A percentile compares a stretch with the other conserved stretches of the same genome.
Evolutionary conservation across 2,329 filamentous ascomycete genomes (phyloP).

Genomic region (Clarireedia homoeocarpa): DNA sequence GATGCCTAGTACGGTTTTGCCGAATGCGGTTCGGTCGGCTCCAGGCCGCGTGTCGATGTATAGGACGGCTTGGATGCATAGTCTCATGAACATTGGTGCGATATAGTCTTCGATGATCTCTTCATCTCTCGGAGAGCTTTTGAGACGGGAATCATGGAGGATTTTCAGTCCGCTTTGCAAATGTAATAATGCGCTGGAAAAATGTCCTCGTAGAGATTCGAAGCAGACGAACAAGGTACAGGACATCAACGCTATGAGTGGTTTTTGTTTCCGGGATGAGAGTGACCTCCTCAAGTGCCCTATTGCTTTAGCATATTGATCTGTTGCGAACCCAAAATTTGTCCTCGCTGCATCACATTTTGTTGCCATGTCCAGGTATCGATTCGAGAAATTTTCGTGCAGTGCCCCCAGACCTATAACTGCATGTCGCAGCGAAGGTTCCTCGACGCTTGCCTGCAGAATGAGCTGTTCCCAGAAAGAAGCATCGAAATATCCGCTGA

Average conservation of each 20-base stretch:
- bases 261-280: slow-evolving; percentile 16
- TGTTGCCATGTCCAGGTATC: slow-evolving; percentile 7
- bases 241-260: slow-evolving; percentile 23
- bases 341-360: slow-evolving; percentile 7
- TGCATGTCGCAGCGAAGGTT: slow-evolving; percentile 25
- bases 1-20: slow-evolving; percentile 13
- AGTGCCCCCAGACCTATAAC: slow-evolving; percentile 26
- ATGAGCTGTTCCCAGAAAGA: slow-evolving; percentile 25
- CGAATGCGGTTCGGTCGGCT: slow-evolving; percentile 16
- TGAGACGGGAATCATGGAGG: slow-evolving; percentile 14
- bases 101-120: slow-evolving; percentile 21
- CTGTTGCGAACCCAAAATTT: slow-evolving; percentile 18
- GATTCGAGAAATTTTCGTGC: slow-evolving; percentile 24
- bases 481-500: slow-evolving; percentile 23
- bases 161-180: slow-evolving; percentile 25
- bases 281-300: slow-evolving; percentile 21
- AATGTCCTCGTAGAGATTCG: slow-evolving; percentile 25
- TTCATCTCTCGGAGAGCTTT: slow-evolving; percentile 7
- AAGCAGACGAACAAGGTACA: slow-evolving; percentile 27
- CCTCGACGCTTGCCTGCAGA: slow-evolving; percentile 20
- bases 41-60: slow-evolving; percentile 22
- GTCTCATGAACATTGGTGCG: slow-evolving; percentile 21
- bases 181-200: slow-evolving; percentile 25
- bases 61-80: slow-evolving; percentile 24
- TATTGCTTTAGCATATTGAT: slow-evolving; percentile 28